Percentiles rank a stretch among this genome's conserved stretches.
phyloP scores from a whole-genome alignment of 2,329 filamentous ascomycete genomes.

The Xylariaceae sp. region DNA sequence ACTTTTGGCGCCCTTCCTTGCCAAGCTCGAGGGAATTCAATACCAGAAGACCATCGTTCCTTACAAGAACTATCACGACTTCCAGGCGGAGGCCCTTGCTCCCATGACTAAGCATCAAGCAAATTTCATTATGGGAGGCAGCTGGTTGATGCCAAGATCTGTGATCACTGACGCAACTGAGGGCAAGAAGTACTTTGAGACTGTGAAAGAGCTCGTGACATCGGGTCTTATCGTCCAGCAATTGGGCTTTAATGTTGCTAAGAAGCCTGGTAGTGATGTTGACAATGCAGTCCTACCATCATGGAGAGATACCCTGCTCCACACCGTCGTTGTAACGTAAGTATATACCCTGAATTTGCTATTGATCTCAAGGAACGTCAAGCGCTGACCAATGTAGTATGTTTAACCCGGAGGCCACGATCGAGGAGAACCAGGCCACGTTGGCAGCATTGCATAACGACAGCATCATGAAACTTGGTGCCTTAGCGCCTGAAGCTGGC shows the following conservation, averaged over 20 bases:
- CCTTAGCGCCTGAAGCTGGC: conserved; percentile 49
- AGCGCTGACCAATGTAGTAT: conserved; percentile 28
- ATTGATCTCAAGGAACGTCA: background rate
- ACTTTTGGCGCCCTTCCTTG: conserved; percentile 7
- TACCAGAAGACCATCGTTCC: conserved; percentile 5
- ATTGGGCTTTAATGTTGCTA: conserved; percentile 40
- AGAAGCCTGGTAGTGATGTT: conserved; percentile 20
- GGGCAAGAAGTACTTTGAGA: conserved; percentile 2
- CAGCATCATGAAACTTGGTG: conserved; percentile 42
- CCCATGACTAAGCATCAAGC: conserved; percentile 11
- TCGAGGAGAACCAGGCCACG: conserved; percentile 36
- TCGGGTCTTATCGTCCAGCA: conserved; percentile 44
- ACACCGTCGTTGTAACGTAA: conserved; percentile 37
- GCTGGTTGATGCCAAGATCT: conserved; percentile 13
- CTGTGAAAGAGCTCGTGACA: conserved; percentile 40
- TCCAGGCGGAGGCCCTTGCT: conserved; percentile 10
- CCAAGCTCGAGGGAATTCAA: conserved; percentile 6
- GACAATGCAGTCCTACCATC: conserved; percentile 47
- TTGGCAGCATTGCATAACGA: conserved; percentile 41
- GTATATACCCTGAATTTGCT: background rate
- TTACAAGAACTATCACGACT: conserved; percentile 11
- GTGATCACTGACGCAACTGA: background rate
- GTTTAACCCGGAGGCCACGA: conserved; percentile 42
- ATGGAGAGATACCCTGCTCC: conserved; percentile 45
- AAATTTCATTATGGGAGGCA: conserved; percentile 10